A percentile compares a stretch with the other conserved stretches of the same genome.
Evolutionary conservation across 1,139 yeast genomes (phyloP).

Genomic region (Debaryomycetaceae sp.): DNA sequence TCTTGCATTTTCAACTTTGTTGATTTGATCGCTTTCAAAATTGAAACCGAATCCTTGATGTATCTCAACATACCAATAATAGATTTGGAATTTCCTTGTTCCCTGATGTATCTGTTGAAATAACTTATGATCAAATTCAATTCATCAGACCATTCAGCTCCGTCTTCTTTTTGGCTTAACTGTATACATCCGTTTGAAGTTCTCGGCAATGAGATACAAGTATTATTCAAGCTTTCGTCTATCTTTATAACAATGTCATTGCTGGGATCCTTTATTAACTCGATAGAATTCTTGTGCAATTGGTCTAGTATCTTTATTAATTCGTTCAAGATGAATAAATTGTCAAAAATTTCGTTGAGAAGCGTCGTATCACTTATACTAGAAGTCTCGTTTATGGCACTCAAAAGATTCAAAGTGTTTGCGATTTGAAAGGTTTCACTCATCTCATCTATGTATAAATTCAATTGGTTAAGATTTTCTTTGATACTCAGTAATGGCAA

Average conservation of each 20-base stretch:
- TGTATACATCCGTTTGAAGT: constrained; percentile 15
- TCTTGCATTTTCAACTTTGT: constrained; percentile 13
- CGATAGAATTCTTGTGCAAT: constrained; percentile 24
- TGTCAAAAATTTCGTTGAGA: constrained; percentile 26
- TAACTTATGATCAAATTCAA: constrained; percentile 22
- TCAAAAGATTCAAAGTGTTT: constrained; percentile 25
- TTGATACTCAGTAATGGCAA: constrained; percentile 14
- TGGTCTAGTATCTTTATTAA: constrained; percentile 35
- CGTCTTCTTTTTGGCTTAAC: constrained; percentile 6
- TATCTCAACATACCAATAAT: constrained; percentile 33
- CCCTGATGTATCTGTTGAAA: constrained; percentile 22
- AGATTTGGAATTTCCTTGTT: constrained; percentile 11
- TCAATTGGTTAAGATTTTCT: constrained; percentile 16
- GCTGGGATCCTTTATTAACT: constrained; percentile 26
- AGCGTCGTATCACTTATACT: constrained; percentile 10
- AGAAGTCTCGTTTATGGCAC: constrained; percentile 16
- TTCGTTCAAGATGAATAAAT: constrained; percentile 29
- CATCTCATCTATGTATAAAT: constrained; percentile 19
- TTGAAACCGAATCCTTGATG: constrained; percentile 29
- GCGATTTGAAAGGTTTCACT: constrained; percentile 27
- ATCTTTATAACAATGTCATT: constrained; percentile 29
- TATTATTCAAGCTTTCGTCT: constrained; percentile 22
- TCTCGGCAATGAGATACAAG: constrained; percentile 24
- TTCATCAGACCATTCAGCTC: constrained; percentile 8
- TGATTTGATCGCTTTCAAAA: constrained; percentile 21